These are phyloP conservation scores for Malus domestica DNA, from an alignment of 306 rosid species.

Conservation along the genomic window DNA sequence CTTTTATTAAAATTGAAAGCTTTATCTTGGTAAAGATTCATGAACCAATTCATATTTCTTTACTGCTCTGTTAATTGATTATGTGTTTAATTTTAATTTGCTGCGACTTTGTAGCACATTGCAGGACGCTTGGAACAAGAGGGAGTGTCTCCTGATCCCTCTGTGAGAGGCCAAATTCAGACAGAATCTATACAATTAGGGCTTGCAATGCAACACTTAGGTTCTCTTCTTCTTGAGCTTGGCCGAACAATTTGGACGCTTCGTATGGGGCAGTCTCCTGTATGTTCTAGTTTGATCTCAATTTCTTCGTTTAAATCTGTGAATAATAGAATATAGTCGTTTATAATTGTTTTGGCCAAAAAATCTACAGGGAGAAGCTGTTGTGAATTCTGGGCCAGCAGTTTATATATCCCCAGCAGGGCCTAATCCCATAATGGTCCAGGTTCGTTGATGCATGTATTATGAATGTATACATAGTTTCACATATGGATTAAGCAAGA, in stretches of 20 bases:
- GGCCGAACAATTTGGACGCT: constrained; percentile 92
- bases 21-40: not conserved
- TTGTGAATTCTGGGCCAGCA: constrained; percentile 90
- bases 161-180: constrained; percentile 65
- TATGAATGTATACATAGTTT: not conserved
- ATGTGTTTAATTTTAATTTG: constrained; percentile 30
- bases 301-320: constrained; percentile 12
- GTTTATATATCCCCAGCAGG: constrained; percentile 92
- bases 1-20: not conserved
- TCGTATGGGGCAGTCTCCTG: constrained; percentile 82
- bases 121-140: constrained; percentile 85
- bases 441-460: constrained; percentile 51
- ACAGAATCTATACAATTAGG: constrained; percentile 70
- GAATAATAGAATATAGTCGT: not conserved
- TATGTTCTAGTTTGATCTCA: constrained; percentile 36
- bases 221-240: constrained; percentile 89
- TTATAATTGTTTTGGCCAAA: constrained; percentile 5
- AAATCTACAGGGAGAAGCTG: constrained; percentile 64
- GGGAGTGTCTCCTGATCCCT: constrained; percentile 49
- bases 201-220: constrained; percentile 82
- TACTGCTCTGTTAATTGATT: constrained; percentile 16
- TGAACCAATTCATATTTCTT: not conserved
- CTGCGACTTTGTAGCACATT: constrained; percentile 69
- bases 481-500: not conserved
- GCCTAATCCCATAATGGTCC: constrained; percentile 97